Evolutionary conservation across 192 early-diverging fungal species (phyloP).

Genomic region (Backusella australiensis): DNA sequence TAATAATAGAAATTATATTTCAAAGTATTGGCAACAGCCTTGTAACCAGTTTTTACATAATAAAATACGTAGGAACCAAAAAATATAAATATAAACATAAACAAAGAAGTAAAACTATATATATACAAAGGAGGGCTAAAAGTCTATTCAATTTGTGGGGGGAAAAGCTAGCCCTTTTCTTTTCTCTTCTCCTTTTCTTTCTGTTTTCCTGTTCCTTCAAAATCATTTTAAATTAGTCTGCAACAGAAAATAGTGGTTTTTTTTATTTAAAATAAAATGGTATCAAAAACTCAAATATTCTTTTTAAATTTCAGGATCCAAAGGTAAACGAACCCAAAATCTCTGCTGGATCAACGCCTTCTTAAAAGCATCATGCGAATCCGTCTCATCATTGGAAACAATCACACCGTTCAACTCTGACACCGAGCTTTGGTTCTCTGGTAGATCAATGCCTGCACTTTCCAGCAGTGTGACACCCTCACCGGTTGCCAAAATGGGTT

Average conservation of each 20-base stretch:
- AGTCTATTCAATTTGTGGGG: neutral
- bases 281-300: neutral
- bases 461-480: slow-evolving; percentile 17
- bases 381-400: neutral
- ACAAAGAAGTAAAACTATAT: neutral
- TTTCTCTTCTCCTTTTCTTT: neutral
- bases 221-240: neutral
- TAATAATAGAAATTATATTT: too few relatives aligned
- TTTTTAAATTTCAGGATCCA: slow-evolving; percentile 6
- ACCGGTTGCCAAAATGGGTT: slow-evolving; percentile 17
- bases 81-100: neutral
- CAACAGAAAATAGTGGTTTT: neutral
- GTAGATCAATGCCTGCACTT: neutral
- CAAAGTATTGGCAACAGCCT: too few relatives aligned
- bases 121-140: neutral
- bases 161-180: neutral
- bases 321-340: slow-evolving; percentile 14
- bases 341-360: slow-evolving; percentile 11
- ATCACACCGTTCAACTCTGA: slow-evolving; percentile 9
- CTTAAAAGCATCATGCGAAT: neutral
- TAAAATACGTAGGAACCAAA: too few relatives aligned
- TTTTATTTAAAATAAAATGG: neutral
- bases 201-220: neutral
- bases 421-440: neutral
- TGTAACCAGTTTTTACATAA: too few relatives aligned